Evolutionary conservation across 2,329 filamentous ascomycete genomes (phyloP).

Genomic region (Fusarium sp.): DNA sequence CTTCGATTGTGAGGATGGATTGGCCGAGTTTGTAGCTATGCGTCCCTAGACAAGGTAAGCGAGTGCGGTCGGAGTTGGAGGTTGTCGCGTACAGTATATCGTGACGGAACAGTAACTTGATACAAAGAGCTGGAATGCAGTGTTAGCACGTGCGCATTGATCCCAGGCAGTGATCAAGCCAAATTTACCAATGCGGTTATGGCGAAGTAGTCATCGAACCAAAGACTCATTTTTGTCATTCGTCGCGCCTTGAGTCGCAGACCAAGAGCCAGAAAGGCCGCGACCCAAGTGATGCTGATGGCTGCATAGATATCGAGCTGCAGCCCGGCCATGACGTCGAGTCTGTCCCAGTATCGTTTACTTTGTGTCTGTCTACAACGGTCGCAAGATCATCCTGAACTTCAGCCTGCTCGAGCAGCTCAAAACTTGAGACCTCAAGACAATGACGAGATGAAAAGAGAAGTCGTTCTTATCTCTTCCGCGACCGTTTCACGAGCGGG

Average conservation of each 20-base stretch:
- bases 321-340: constrained; percentile 30
- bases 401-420: not conserved
- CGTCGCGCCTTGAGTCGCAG: constrained; percentile 30
- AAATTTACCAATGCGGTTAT: constrained; percentile 25
- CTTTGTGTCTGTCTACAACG: not conserved
- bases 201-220: constrained; percentile 36
- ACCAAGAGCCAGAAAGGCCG: constrained; percentile 19
- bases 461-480: not conserved
- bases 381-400: not conserved
- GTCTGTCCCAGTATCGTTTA: no score
- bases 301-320: constrained; percentile 32
- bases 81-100: constrained; percentile 9
- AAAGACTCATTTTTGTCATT: constrained; percentile 34
- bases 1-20: not conserved
- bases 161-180: fast-evolving
- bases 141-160: not conserved
- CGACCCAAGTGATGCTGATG: constrained; percentile 29
- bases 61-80: no score
- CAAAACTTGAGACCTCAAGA: no score
- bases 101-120: constrained; percentile 15
- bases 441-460: not conserved
- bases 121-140: not conserved
- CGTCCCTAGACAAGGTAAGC: constrained; percentile 21
- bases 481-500: not conserved
- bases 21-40: constrained; percentile 24